These are phyloP conservation scores for Salix caprea DNA, from an alignment of 345 rosid genomes.

Conservation along the genomic window DNA sequence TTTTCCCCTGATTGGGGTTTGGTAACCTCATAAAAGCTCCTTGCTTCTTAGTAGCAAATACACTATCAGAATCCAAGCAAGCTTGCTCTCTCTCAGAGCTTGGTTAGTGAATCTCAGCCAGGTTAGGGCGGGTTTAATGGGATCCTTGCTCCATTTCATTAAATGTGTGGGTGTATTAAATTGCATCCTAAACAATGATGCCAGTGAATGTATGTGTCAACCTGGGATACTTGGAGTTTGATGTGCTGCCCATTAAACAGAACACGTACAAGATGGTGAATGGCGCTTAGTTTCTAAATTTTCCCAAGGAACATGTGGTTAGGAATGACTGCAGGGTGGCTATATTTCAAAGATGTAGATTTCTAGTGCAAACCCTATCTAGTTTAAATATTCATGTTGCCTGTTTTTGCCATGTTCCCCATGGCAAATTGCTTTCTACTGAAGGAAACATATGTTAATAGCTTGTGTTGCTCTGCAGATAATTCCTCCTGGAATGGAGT, in stretches of 20 bases:
- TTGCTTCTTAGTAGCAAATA: not conserved
- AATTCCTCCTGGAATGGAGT: slow-evolving; percentile 99
- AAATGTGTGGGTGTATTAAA: not conserved
- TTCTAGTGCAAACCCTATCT: not conserved
- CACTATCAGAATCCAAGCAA: not conserved
- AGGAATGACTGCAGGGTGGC: not conserved
- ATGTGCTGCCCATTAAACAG: not conserved
- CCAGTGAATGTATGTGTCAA: not conserved
- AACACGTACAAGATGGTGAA: not conserved
- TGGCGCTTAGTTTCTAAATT: not conserved
- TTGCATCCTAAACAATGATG: not conserved
- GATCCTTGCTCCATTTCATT: not conserved
- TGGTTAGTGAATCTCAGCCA: not conserved
- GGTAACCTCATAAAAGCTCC: not conserved
- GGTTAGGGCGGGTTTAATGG: not conserved
- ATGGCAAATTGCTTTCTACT: not conserved
- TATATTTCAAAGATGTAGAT: not conserved
- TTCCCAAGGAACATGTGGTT: not conserved
- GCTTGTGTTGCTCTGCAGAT: slow-evolving; percentile 41
- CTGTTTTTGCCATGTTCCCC: not conserved
- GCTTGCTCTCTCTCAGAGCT: not conserved
- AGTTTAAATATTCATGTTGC: not conserved
- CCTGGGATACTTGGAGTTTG: not conserved
- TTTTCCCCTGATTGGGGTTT: not conserved
- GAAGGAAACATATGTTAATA: not conserved